Percentiles rank a stretch among this genome's conserved stretches.
Conservation (phyloP, 352 stramenopile species). For the Phytophthora megakarya region DNA sequence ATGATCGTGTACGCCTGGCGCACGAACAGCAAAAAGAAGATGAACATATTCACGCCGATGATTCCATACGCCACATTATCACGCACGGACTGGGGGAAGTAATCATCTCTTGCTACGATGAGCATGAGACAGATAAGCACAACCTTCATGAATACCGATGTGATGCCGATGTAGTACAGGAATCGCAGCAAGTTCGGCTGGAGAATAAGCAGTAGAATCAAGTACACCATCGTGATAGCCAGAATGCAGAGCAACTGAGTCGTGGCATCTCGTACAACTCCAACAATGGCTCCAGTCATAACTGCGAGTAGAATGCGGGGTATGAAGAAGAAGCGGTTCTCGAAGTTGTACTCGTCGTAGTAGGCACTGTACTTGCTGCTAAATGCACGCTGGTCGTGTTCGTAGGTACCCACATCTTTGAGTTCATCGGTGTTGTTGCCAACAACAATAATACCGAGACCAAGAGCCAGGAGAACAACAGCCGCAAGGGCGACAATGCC, state of each 20-base stretch:
- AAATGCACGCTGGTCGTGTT: constrained; percentile 80
- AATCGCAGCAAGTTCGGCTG: constrained; percentile 83
- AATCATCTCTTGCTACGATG: constrained; percentile 76
- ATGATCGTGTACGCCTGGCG: constrained; percentile 81
- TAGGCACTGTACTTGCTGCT: constrained; percentile 85
- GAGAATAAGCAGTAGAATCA: constrained; percentile 67
- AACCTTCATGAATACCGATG: constrained; percentile 82
- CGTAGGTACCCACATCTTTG: constrained; percentile 71
- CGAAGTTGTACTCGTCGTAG: constrained; percentile 91
- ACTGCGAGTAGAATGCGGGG: constrained; percentile 75
- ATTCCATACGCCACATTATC: constrained; percentile 88
- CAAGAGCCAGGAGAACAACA: constrained; percentile 57
- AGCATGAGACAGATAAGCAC: constrained; percentile 84
- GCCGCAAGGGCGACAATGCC: constrained; percentile 52
- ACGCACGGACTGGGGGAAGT: constrained; percentile 78
- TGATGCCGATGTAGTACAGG: constrained; percentile 82
- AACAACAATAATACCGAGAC: constrained; percentile 76
- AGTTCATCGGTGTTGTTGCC: constrained; percentile 70
- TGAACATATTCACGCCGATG: constrained; percentile 84
- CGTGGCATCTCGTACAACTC: constrained; percentile 65
- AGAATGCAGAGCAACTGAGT: constrained; percentile 81
- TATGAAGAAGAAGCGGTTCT: constrained; percentile 90
- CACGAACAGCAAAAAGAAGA: constrained; percentile 83
- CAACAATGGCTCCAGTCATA: constrained; percentile 71
- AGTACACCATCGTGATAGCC: constrained; percentile 67